phyloP scores from a whole-genome alignment of 164 flowering plant species.

The Annona squamosa region DNA sequence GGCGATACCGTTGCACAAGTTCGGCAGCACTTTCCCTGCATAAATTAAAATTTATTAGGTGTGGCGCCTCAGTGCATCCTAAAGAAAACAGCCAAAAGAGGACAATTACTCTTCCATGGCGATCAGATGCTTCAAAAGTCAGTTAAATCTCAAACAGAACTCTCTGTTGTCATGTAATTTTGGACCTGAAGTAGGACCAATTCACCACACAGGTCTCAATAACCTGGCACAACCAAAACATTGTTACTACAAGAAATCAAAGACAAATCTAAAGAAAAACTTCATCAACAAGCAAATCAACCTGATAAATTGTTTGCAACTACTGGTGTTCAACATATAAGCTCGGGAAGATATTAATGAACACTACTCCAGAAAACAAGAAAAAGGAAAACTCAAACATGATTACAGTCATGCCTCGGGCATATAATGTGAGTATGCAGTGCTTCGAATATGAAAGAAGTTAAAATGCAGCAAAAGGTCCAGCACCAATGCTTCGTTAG shows the following conservation, averaged over 20 bases:
- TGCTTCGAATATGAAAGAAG: background rate
- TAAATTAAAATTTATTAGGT: slow-evolving; percentile 9
- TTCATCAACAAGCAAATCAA: background rate
- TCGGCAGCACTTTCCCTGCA: slow-evolving; percentile 63
- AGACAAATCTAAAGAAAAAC: background rate
- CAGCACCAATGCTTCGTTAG: background rate
- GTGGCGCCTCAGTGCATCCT: background rate
- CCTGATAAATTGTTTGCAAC: background rate
- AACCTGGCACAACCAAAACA: background rate
- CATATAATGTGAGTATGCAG: background rate
- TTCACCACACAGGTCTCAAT: background rate
- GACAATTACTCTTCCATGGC: slow-evolving; percentile 11
- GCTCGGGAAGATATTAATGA: background rate
- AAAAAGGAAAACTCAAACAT: background rate
- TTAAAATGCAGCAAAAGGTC: background rate
- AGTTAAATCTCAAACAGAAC: background rate
- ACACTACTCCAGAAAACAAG: too few relatives aligned
- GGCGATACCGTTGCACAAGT: slow-evolving; percentile 72
- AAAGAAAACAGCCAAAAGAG: background rate
- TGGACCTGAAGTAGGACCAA: background rate
- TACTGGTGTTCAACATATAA: background rate
- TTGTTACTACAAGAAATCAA: background rate
- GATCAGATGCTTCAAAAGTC: background rate
- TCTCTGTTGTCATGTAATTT: background rate
- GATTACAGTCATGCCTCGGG: background rate